Base-by-base conservation (phyloP, 2,329 filamentous ascomycete genomes). In the Stylonectria norvegica region DNA sequence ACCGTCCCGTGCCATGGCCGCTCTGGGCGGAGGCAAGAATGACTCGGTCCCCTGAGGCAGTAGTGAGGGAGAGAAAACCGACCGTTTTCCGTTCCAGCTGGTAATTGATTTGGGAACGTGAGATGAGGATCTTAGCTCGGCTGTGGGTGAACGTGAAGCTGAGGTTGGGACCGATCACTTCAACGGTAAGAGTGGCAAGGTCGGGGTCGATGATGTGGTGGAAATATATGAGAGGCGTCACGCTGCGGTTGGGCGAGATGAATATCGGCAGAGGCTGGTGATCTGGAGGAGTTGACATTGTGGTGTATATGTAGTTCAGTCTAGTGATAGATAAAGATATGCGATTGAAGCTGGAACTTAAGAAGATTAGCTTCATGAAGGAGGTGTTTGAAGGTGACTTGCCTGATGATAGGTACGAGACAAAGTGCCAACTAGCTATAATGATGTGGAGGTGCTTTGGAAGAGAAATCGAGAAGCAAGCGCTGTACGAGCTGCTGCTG, bases 111-210 rank as follows among this genome's bases (percentile, higher is more conserved):
- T 10, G 5, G 1, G 47, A 47, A 1, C 20, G 33, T 0, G 22
- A 20, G 3, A 30, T 7, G 4, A 42, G 9, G 3, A 25, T 4
- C 3, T 39, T 43, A 8, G 59, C 56, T 14, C 53, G 52, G 1
- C 36, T 33, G 40, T 66, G 64, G 1, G 40, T 42, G 36, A 66
- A 64, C 0, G 43, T 57, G 31, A 56, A 55, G 1, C 43, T 37
- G 5, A 66, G 49, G 11, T 63, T 63, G 3, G 61, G 55, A 1
- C 63, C 63, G 3, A 64, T 53, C 3, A 64, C 59, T 20, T 61
- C 50, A 5, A 62, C 55, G 0, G 47, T 49, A 2, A 66, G 54
- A 0, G 49, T 56, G 0, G 55, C 56, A 0, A 34, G 38, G 1
- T 49, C 42, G 1, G 50, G 23, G 35, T 63, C 42, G 37, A 64